These are phyloP conservation scores for Clarireedia homoeocarpa DNA, from an alignment of 2,329 filamentous ascomycete species.

Conservation along the genomic window DNA sequence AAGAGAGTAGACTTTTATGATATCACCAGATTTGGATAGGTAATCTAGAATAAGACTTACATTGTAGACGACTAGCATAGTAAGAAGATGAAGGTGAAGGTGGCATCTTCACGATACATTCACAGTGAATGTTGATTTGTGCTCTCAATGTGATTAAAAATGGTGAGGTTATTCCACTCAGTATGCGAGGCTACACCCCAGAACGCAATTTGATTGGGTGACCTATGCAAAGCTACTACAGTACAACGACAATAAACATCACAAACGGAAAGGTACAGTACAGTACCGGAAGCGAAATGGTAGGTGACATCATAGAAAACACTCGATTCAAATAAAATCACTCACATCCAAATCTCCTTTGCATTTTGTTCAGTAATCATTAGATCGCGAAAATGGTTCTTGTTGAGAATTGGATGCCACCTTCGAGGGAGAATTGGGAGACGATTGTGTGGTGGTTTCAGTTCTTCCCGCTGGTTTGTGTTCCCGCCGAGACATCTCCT, in stretches of 20 bases:
- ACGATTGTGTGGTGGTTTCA: conserved; percentile 44
- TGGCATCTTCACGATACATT: background rate
- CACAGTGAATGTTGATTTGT: background rate
- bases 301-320: conserved; percentile 19
- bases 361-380: background rate
- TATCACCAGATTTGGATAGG: too few species aligned
- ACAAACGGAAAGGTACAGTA: background rate
- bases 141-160: background rate
- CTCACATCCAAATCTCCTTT: background rate
- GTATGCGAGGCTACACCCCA: background rate
- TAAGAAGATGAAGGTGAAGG: background rate
- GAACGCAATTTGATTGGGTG: background rate
- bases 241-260: background rate
- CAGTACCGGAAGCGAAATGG: background rate
- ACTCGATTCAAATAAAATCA: background rate
- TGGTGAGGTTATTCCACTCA: background rate
- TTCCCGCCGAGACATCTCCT: background rate
- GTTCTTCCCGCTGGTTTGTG: conserved; percentile 38
- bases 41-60: too few species aligned
- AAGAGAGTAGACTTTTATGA: background rate
- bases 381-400: conserved; percentile 19
- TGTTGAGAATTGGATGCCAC: conserved; percentile 38
- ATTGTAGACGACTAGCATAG: background rate
- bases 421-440: conserved; percentile 51
- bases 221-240: background rate